Evolutionary conservation across 371 early-diverging fungal genomes (phyloP), one percentile per base, ranked within the genome.

Genomic region (Mucor ambiguus): DNA sequence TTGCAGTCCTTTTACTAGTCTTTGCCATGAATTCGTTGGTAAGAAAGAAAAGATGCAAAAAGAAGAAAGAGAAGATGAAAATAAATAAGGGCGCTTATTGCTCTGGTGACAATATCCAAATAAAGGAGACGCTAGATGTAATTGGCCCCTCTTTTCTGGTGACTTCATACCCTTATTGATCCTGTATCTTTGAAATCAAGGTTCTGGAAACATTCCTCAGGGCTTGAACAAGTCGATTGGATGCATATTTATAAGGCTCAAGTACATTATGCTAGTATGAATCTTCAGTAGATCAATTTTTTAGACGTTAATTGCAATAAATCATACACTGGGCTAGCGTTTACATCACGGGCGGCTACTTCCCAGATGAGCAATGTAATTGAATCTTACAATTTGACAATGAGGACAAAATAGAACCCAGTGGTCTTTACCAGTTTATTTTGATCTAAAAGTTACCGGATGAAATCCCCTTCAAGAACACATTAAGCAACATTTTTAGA

Each of bases 41-140:
- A 37, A 18, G 49, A 38, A 35, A 52, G 24, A 49, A 49, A 30
- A 37, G 44, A 48, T 30, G 18, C 33, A 33, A 46, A 28, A 29
- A 22, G 30, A 58, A 58, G 18, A n/a, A 48, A 57, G 38, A 64
- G 37, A 46, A 46, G 57, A 46, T 52, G 24, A 49, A 52, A 52
- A 26, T 10, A 26, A 52, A 48, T 10, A 48, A 22, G 52, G 26
- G 28, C 52, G 52, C 52, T 16, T 14, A 22, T 52, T 52, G 52
- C 52, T 52, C 52, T 52, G 52, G 52, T 52, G 52, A 52, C 28
- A 52, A 28, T 28, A 16, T 24, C 52, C 52, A 52, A 52, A 52
- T 52, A 52, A 28, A 52, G 52, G 52, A 52, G 52, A 28, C 24
- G 37, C 16, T 16, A 28, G 52, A 52, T 52, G 11, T 52, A 24